Conservation (phyloP, 129 eudicot species). For the Flaveria ramosissima region DNA sequence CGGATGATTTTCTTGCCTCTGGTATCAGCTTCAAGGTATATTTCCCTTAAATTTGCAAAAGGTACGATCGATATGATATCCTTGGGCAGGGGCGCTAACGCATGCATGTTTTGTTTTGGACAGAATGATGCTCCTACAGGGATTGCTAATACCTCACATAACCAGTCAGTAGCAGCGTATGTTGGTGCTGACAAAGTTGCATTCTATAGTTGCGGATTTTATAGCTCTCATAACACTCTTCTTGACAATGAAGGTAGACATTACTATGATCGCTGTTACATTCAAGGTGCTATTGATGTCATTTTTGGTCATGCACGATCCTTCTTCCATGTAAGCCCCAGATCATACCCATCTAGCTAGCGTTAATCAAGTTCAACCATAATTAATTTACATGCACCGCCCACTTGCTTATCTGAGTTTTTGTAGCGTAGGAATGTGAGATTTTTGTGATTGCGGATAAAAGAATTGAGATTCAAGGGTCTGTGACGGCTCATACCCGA, state of each 20-base stretch:
- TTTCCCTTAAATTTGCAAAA: no score
- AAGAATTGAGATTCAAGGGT: constrained; percentile 64
- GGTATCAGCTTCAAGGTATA: constrained; percentile 92
- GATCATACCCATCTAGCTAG: no score
- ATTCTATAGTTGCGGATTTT: constrained; percentile 79
- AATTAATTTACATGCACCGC: no score
- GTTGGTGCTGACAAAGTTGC: constrained; percentile 72
- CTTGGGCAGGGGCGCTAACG: no score
- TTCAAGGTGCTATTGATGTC: constrained; percentile 80
- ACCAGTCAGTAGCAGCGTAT: constrained; percentile 77
- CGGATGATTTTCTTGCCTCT: constrained; percentile 63
- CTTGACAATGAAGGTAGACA: constrained; percentile 75
- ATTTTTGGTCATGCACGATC: constrained; percentile 79
- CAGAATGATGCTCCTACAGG: constrained; percentile 76
- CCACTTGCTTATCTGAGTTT: no score
- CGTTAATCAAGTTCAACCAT: no score
- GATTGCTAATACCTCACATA: constrained; percentile 45
- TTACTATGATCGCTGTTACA: constrained; percentile 72
- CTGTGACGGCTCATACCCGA: constrained; percentile 65
- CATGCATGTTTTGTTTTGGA: not conserved
- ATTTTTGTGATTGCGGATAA: constrained; percentile 64
- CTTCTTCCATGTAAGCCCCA: constrained; percentile 46
- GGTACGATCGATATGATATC: no score
- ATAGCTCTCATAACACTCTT: constrained; percentile 74
- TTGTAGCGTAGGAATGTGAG: constrained; percentile 59